Conservation (phyloP, 1,139 yeast genomes). For the Arxiozyma heterogenica region DNA sequence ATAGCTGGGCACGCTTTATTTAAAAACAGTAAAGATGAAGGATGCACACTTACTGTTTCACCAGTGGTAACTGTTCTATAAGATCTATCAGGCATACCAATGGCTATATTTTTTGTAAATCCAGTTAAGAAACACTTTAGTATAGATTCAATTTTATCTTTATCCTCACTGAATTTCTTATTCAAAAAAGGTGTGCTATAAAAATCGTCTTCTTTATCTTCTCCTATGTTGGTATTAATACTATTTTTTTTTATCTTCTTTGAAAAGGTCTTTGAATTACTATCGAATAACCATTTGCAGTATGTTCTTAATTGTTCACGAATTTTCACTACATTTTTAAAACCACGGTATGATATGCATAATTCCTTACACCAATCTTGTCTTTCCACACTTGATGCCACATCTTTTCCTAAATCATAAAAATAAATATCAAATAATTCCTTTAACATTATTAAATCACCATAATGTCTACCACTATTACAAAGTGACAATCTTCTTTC, state of each 20-base stretch:
- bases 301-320: conserved; percentile 69
- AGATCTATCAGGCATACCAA: conserved; percentile 91
- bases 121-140: conserved; percentile 77
- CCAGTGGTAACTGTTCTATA: conserved; percentile 79
- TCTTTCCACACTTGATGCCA: conserved; percentile 34
- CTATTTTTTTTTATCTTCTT: neutral
- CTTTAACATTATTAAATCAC: conserved; percentile 77
- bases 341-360: conserved; percentile 68
- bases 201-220: conserved; percentile 23
- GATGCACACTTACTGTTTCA: conserved; percentile 78
- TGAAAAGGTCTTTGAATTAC: conserved; percentile 11
- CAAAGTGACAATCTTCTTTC: conserved; percentile 53
- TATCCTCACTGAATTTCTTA: conserved; percentile 8
- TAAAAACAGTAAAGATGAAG: conserved; percentile 71
- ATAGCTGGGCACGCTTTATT: conserved; percentile 78
- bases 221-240: conserved; percentile 4
- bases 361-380: conserved; percentile 78
- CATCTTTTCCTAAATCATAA: conserved; percentile 38
- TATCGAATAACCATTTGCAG: conserved; percentile 36
- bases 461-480: conserved; percentile 59
- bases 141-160: conserved; percentile 45
- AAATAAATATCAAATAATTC: conserved; percentile 62
- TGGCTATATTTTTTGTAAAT: conserved; percentile 75
- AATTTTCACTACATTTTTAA: conserved; percentile 66
- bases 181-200: conserved; percentile 5